A percentile compares a stretch with the other conserved stretches of the same genome.
Evolutionary conservation across 176 grass and related monocot genomes (phyloP).

Genomic region (Zoysia japonica): DNA sequence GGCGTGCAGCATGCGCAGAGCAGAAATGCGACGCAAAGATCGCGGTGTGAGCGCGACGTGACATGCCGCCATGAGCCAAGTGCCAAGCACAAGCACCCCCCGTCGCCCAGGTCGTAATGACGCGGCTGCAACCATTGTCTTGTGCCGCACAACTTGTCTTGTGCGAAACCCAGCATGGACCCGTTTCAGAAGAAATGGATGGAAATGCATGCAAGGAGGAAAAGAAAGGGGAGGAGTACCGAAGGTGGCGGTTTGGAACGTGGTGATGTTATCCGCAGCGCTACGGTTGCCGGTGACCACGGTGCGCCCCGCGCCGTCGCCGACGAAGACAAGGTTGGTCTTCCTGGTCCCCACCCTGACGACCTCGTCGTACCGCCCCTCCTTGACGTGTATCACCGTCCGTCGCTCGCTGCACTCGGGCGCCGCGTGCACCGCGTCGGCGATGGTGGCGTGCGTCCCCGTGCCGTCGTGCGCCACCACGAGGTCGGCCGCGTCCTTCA

Average conservation of each 20-base stretch:
- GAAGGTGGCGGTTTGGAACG: conserved; percentile 40
- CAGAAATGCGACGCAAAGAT: no score
- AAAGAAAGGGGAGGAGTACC: conserved; percentile 19
- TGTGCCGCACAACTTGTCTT: no score
- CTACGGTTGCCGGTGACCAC: conserved; percentile 43
- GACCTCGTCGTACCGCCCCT: conserved; percentile 60
- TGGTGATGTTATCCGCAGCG: conserved; percentile 51
- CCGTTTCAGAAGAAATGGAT: no score
- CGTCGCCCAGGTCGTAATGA: no score
- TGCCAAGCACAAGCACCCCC: no score
- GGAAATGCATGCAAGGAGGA: no score
- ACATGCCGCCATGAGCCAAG: no score
- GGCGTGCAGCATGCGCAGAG: no score
- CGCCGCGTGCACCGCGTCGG: conserved; percentile 51
- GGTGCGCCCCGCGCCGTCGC: conserved; percentile 55
- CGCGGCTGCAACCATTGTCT: no score
- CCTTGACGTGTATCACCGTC: conserved; percentile 62
- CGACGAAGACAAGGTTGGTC: conserved; percentile 67
- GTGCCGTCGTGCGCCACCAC: conserved; percentile 59
- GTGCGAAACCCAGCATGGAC: no score
- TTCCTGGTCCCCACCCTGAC: conserved; percentile 66
- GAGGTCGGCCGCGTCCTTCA: conserved; percentile 24
- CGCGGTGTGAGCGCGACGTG: no score
- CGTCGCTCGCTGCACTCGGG: conserved; percentile 11
- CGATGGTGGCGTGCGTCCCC: conserved; percentile 44